A percentile compares a stretch with the other conserved stretches of the same genome.
phyloP scores from a whole-genome alignment of 345 rosid species.

The Orychophragmus violaceus region DNA sequence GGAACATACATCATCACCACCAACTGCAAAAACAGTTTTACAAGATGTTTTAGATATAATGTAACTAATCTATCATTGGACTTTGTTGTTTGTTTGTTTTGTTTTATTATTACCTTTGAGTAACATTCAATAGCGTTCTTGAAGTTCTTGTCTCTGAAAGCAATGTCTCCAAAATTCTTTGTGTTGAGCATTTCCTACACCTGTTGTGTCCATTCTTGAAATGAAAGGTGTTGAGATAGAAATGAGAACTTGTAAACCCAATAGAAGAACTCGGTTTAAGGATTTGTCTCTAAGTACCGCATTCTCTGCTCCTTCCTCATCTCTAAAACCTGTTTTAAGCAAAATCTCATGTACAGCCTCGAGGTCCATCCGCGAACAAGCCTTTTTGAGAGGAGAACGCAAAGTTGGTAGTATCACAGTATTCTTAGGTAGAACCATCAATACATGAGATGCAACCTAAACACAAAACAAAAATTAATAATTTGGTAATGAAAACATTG shows the following conservation, averaged over 20 bases:
- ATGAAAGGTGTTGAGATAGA: conserved; percentile 50
- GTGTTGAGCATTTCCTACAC: conserved; percentile 81
- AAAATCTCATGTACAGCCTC: conserved; percentile 70
- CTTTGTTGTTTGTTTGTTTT: not conserved
- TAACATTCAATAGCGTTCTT: conserved; percentile 67
- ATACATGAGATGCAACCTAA: conserved; percentile 21
- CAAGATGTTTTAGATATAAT: not conserved
- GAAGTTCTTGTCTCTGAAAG: conserved; percentile 86
- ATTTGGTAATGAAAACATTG: not conserved
- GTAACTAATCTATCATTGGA: not conserved
- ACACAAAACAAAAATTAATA: not conserved
- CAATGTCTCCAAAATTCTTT: conserved; percentile 72
- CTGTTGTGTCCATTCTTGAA: conserved; percentile 96
- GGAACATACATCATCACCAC: conserved; percentile 58
- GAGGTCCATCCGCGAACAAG: conserved; percentile 53
- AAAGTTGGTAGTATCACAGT: conserved; percentile 22
- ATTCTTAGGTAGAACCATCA: conserved; percentile 15
- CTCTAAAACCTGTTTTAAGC: conserved; percentile 74
- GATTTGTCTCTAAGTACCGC: conserved; percentile 35
- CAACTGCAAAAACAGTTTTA: conserved; percentile 37
- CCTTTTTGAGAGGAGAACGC: conserved; percentile 33
- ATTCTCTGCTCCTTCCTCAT: conserved; percentile 73
- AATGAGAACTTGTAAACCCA: not conserved
- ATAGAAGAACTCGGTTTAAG: not conserved
- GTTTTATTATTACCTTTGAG: conserved; percentile 47